A percentile compares a stretch with the other conserved stretches of the same genome.
Conservation (phyloP, 164 flowering plant species). For the Liriodendron chinense region DNA sequence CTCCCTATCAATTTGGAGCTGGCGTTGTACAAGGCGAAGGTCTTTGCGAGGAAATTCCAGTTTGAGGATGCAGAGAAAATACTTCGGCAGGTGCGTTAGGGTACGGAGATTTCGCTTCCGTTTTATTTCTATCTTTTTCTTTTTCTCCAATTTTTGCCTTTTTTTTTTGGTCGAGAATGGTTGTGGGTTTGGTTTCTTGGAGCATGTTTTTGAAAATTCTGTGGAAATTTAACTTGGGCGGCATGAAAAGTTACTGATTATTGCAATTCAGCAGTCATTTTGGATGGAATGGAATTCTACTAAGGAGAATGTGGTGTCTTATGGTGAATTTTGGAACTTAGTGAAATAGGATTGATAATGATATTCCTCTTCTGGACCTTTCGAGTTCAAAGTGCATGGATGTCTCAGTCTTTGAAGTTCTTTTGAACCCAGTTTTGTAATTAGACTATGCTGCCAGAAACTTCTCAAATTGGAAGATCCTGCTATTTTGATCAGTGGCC, state of each 20-base stretch:
- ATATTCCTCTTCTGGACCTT: background rate
- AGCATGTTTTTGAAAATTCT: background rate
- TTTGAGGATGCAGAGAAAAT: slow-evolving; percentile 60
- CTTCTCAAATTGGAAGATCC: no score
- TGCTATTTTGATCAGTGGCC: no score
- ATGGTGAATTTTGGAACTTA: background rate
- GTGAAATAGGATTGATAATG: no score
- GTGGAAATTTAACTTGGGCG: background rate
- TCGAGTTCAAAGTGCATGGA: no score
- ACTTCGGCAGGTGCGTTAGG: slow-evolving; percentile 51
- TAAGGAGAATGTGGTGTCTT: background rate
- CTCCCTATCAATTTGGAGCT: slow-evolving; percentile 73
- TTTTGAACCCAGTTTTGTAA: no score
- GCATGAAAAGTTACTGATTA: background rate
- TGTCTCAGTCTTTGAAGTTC: no score
- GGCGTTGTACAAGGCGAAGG: slow-evolving; percentile 76
- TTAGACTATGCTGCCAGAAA: no score
- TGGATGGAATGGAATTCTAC: background rate
- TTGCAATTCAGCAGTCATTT: background rate
- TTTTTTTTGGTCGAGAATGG: background rate
- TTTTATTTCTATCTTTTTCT: background rate
- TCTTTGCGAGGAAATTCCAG: slow-evolving; percentile 48
- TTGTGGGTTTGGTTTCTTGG: background rate
- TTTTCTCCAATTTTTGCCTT: background rate
- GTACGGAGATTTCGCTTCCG: background rate